phyloP scores from a whole-genome alignment of 148 eudicot genomes.

The Pharnaceum exiguum region DNA sequence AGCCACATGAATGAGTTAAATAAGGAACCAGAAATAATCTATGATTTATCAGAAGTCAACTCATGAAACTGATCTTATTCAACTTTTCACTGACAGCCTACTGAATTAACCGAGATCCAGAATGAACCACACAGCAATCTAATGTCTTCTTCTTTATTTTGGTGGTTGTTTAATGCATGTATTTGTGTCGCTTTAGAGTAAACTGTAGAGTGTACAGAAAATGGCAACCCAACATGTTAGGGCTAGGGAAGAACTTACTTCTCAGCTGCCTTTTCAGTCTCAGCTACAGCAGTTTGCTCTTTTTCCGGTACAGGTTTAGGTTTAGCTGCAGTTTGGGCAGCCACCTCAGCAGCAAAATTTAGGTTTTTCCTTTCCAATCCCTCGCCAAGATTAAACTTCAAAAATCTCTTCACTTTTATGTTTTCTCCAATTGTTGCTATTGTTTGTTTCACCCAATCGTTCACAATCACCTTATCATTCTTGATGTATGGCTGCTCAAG shows the following conservation, averaged over 20 bases:
- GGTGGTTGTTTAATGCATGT: no score
- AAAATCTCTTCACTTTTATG: conserved; percentile 80
- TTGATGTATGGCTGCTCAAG: conserved; percentile 95
- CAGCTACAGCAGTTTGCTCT: conserved; percentile 50
- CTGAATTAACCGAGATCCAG: no score
- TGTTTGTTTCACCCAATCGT: conserved; percentile 90
- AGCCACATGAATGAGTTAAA: neutral
- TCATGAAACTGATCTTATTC: no score
- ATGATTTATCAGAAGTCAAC: no score
- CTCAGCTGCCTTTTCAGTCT: conserved; percentile 44
- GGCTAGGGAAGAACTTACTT: conserved; percentile 47
- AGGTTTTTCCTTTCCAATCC: conserved; percentile 86
- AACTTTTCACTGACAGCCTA: no score
- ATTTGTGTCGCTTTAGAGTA: no score
- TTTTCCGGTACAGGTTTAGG: conserved; percentile 35
- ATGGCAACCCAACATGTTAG: no score
- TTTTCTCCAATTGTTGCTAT: conserved; percentile 92
- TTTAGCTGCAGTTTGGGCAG: conserved; percentile 90
- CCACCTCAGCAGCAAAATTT: conserved; percentile 98
- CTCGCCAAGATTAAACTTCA: conserved; percentile 80
- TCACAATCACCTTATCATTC: conserved; percentile 78
- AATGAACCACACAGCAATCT: no score
- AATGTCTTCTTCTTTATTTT: no score
- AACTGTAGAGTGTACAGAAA: no score
- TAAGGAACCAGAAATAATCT: neutral